These are phyloP conservation scores for Dionaea muscipula DNA, from an alignment of 179 eudicot genomes.

Conservation along the genomic window DNA sequence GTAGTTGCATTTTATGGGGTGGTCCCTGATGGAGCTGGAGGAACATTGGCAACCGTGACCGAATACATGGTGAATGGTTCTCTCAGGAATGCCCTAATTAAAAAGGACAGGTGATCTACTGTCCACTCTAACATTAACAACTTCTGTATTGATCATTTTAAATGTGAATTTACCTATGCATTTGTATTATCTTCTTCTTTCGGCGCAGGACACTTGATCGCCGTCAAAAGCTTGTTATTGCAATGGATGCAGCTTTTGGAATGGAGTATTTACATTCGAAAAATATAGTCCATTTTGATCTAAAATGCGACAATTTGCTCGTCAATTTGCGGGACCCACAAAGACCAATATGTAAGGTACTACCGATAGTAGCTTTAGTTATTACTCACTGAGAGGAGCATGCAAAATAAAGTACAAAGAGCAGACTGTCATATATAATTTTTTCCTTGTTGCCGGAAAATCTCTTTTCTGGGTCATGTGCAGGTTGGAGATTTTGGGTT, in stretches of 20 bases:
- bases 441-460: too few species aligned
- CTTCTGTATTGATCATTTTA: not conserved
- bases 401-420: too few species aligned
- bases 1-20: slow-evolving; percentile 96
- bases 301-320: slow-evolving; percentile 16
- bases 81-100: slow-evolving; percentile 63
- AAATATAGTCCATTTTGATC: slow-evolving; percentile 14
- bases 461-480: too few species aligned
- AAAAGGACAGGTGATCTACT: slow-evolving; percentile 54
- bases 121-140: slow-evolving; percentile 2
- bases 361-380: too few species aligned
- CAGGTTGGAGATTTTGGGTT: slow-evolving; percentile 17
- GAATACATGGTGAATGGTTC: slow-evolving; percentile 95
- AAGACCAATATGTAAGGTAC: slow-evolving; percentile 15
- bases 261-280: slow-evolving; percentile 19
- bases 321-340: slow-evolving; percentile 12
- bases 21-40: slow-evolving; percentile 88
- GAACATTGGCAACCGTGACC: slow-evolving; percentile 91
- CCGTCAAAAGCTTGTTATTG: slow-evolving; percentile 69
- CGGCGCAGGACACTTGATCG: slow-evolving; percentile 56
- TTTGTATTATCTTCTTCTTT: slow-evolving; percentile 6
- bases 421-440: too few species aligned
- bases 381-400: too few species aligned
- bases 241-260: slow-evolving; percentile 36
- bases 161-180: not conserved